phyloP scores from a whole-genome alignment of 345 rosid genomes.

The Acer negundo region DNA sequence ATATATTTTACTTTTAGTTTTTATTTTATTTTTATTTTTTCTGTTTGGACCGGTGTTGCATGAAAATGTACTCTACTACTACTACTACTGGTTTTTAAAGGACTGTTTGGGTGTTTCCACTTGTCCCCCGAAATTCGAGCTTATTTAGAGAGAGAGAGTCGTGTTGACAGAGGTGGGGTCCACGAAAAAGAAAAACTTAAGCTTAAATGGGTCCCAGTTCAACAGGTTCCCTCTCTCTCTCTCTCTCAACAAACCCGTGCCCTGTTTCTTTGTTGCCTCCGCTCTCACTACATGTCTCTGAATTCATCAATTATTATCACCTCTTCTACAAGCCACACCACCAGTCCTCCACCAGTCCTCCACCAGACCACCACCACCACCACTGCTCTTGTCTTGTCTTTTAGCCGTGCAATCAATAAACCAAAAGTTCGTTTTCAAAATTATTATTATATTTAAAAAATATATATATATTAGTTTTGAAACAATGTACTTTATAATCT shows the following conservation, averaged over 20 bases:
- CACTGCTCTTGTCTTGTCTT: background rate
- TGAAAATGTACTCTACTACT: background rate
- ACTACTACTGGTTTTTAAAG: background rate
- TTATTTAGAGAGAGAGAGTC: background rate
- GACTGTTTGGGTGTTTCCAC: background rate
- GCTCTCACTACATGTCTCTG: background rate
- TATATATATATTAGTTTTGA: no score
- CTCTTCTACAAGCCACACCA: slow-evolving; percentile 23
- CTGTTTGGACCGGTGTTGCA: background rate
- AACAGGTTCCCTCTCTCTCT: background rate
- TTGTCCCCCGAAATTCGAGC: slow-evolving; percentile 6
- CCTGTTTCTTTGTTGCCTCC: background rate
- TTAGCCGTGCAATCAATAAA: background rate
- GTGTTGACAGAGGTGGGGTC: slow-evolving; percentile 3
- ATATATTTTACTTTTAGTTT: background rate
- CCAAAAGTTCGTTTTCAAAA: no score
- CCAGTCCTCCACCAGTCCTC: no score
- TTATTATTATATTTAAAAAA: no score
- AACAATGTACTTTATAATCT: no score
- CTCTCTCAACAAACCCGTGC: slow-evolving; percentile 1
- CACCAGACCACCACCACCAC: slow-evolving; percentile 9
- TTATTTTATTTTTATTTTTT: background rate
- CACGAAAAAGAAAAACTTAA: background rate
- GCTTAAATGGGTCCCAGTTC: background rate
- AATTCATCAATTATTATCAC: slow-evolving; percentile 30